Conservation (phyloP, 2,329 filamentous ascomycete genomes). For the Talaromyces sp. region DNA sequence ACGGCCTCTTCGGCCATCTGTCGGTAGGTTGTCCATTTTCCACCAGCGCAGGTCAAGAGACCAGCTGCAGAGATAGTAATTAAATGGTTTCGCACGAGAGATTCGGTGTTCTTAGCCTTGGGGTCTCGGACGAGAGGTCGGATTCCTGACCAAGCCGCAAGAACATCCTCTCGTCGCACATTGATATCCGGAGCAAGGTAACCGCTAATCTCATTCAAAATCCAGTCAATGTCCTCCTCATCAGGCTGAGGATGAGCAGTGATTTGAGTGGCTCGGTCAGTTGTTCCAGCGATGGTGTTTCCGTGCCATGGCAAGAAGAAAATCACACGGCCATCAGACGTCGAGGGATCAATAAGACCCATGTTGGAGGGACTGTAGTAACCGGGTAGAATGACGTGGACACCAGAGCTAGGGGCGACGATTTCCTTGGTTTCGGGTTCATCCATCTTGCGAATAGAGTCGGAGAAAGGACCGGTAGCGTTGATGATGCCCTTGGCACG, state of each 20-base stretch:
- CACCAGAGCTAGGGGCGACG: constrained; percentile 78
- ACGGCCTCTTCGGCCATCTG: constrained; percentile 92
- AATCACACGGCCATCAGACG: constrained; percentile 83
- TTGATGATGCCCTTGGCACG: constrained; percentile 81
- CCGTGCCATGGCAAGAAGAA: constrained; percentile 94
- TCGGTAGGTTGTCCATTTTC: constrained; percentile 91
- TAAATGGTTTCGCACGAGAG: constrained; percentile 81
- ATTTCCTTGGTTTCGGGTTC: constrained; percentile 70
- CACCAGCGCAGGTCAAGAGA: constrained; percentile 78
- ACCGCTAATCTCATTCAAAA: constrained; percentile 75
- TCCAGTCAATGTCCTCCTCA: constrained; percentile 85
- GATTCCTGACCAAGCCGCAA: constrained; percentile 86
- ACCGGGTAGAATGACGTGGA: constrained; percentile 81
- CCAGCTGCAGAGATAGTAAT: constrained; percentile 76
- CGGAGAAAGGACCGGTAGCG: constrained; percentile 83
- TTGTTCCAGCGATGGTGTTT: constrained; percentile 87
- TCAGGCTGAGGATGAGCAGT: constrained; percentile 70
- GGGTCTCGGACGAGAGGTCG: constrained; percentile 82
- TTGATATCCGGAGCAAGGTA: constrained; percentile 83
- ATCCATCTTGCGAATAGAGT: constrained; percentile 82
- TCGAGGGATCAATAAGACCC: constrained; percentile 82
- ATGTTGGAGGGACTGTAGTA: constrained; percentile 83
- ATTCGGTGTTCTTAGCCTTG: constrained; percentile 79
- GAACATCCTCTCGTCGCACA: constrained; percentile 79
- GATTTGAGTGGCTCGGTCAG: constrained; percentile 72